Conservation (phyloP, 2,329 filamentous ascomycete genomes). For the Botrytis medusae region DNA sequence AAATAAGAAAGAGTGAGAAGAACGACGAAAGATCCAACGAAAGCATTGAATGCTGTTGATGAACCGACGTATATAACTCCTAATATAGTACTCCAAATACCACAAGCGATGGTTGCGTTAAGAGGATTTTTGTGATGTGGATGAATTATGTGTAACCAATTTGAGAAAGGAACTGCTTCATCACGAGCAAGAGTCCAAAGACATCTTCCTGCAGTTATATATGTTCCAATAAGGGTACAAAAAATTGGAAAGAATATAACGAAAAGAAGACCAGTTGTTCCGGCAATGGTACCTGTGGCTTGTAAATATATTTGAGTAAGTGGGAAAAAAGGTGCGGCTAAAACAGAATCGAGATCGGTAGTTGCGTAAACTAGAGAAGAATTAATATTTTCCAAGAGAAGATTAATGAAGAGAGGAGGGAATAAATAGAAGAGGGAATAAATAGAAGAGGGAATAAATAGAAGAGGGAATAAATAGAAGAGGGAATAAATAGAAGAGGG, state of each 20-base stretch:
- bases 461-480: too few species aligned
- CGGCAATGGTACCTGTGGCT: constrained; percentile 52
- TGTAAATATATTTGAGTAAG: constrained; percentile 66
- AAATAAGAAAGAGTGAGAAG: constrained; percentile 58
- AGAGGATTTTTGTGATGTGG: constrained; percentile 51
- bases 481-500: too few species aligned
- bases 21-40: constrained; percentile 61
- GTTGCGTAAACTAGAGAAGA: constrained; percentile 53
- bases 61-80: constrained; percentile 66
- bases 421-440: accelerated
- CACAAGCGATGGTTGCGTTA: constrained; percentile 54
- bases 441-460: too few species aligned
- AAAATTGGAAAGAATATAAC: constrained; percentile 55
- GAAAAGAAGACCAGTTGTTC: constrained; percentile 52
- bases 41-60: constrained; percentile 64
- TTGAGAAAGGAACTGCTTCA: constrained; percentile 53
- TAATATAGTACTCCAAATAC: constrained; percentile 53
- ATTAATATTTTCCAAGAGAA: neutral
- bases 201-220: constrained; percentile 61
- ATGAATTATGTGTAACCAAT: constrained; percentile 50
- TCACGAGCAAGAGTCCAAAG: constrained; percentile 63
- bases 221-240: constrained; percentile 54
- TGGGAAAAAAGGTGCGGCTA: constrained; percentile 55
- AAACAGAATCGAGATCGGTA: constrained; percentile 53
- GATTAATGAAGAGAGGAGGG: too few species aligned